Base-by-base conservation (phyloP, 23 red algal species). In the Chondrus crispus region DNA sequence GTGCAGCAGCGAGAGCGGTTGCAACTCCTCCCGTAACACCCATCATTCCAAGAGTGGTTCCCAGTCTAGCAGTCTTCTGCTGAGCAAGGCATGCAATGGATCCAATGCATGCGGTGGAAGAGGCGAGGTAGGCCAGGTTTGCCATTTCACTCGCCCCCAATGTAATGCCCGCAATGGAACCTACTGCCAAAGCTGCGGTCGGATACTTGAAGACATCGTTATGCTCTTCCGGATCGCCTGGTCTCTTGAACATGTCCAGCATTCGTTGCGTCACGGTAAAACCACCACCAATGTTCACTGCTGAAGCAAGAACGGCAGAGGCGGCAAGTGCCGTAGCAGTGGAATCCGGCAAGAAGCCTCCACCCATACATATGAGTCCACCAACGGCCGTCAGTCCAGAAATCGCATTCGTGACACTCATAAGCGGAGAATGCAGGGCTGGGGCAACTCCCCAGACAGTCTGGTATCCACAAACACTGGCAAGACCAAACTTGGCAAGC, bases 201-300 rank as follows among this genome's bases (percentile, higher is more conserved):
- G 91, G 91, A 52, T 81, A 86, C 83, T 80, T 80, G 33, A 68
- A 86, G 5, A 83, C 88, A 63, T 92, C 88, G 39, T 94, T 85
- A 36, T 87, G 81, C 57, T 94, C 81, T 38, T 94, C 91, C 28
- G 91, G 91, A 66, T 94, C 91, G 36, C 81, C 91, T 22, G 80
- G 80, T 44, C 91, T 47, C 22, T 85, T 85, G 30, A 94, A 94
- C 91, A 94, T 94, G 40, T 94, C 83, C 24, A 94, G 74, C 91
- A 94, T 94, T 26, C 91, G 91, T 63, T 94, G 91, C 33, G 91
- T 87, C 24, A 94, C 83, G 12, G 66, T 71, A 69, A 94, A 94
- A 39, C 91, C 91, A 70, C 91, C 91, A 38, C 91, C 91, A 88
- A 94, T 85, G 69, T 94, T 94, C 49, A 94, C 83, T 45, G 91